Percentiles rank a stretch among this genome's conserved stretches.
These are phyloP conservation scores for Eutrema heterophyllum DNA, from an alignment of 345 rosid species.

Conservation along the genomic window DNA sequence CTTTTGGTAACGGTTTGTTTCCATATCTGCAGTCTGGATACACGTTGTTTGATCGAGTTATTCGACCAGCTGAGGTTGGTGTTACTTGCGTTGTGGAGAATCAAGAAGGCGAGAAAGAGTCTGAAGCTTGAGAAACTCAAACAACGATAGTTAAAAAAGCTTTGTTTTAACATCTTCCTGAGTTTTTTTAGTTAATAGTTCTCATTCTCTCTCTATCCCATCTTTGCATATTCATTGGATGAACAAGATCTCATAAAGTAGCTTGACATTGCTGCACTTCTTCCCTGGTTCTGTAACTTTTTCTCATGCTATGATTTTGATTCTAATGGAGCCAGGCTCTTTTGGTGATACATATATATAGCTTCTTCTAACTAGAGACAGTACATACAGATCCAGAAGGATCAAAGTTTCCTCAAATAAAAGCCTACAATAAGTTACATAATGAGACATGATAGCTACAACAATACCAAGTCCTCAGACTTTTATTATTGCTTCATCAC, in stretches of 20 bases:
- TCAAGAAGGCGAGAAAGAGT: constrained; percentile 33
- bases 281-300: constrained; percentile 17
- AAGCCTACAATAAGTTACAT: not conserved
- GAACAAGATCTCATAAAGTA: constrained; percentile 9
- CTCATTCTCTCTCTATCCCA: not conserved
- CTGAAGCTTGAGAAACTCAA: constrained; percentile 34
- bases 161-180: constrained; percentile 13
- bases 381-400: constrained; percentile 10
- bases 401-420: not conserved
- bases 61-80: constrained; percentile 95
- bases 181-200: not conserved
- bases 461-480: not conserved
- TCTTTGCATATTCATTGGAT: constrained; percentile 16
- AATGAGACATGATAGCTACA: not conserved
- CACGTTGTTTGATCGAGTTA: constrained; percentile 63
- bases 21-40: constrained; percentile 64
- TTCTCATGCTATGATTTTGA: not conserved
- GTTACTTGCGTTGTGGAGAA: constrained; percentile 56
- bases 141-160: not conserved
- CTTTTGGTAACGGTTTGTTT: not conserved
- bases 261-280: constrained; percentile 2
- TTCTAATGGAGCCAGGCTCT: not conserved
- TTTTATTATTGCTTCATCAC: constrained; percentile 1
- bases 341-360: not conserved
- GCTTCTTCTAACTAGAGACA: constrained; percentile 6